Evolutionary conservation across 2,329 filamentous ascomycete species (phyloP).

Genomic region (Penicillium glabrum): DNA sequence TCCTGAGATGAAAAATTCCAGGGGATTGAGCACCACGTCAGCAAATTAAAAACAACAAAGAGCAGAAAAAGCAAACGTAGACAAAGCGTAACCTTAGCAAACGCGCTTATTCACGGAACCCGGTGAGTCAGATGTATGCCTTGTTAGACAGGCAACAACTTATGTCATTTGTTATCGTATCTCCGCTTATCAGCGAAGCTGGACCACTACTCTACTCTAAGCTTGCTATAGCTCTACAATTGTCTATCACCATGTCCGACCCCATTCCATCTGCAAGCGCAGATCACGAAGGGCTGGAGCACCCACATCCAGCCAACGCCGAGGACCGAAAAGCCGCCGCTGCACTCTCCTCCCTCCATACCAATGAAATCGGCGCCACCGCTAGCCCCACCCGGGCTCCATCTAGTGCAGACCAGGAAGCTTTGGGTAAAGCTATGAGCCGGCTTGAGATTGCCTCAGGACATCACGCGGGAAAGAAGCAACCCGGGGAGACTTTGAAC

Average conservation of each 20-base stretch:
- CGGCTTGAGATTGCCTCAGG: conserved; percentile 46
- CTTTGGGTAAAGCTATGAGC: conserved; percentile 51
- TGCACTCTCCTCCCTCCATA: conserved; percentile 49
- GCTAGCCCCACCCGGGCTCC: conserved; percentile 31
- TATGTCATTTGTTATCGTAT: background rate
- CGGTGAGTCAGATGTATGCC: conserved; percentile 18
- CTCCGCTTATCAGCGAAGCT: conserved; percentile 13
- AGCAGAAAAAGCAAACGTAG: background rate
- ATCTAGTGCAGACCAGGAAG: conserved; percentile 46
- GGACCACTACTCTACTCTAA: background rate
- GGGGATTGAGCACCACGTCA: background rate
- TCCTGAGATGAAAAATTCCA: background rate
- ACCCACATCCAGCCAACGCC: conserved; percentile 42
- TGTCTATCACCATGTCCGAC: conserved; percentile 40
- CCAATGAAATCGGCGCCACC: conserved; percentile 40
- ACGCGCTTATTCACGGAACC: conserved; percentile 20
- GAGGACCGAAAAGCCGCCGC: conserved; percentile 54
- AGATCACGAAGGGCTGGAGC: conserved; percentile 34
- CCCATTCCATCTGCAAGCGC: conserved; percentile 41
- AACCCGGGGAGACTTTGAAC: conserved; percentile 26
- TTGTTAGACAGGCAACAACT: background rate
- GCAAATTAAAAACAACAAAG: conserved; percentile 6
- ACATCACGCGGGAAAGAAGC: conserved; percentile 20
- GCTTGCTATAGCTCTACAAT: background rate
- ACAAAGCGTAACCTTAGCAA: background rate